Evolutionary conservation across 169 alveolate genomes (phyloP).

Genomic region (Plasmodium reichenowi): DNA sequence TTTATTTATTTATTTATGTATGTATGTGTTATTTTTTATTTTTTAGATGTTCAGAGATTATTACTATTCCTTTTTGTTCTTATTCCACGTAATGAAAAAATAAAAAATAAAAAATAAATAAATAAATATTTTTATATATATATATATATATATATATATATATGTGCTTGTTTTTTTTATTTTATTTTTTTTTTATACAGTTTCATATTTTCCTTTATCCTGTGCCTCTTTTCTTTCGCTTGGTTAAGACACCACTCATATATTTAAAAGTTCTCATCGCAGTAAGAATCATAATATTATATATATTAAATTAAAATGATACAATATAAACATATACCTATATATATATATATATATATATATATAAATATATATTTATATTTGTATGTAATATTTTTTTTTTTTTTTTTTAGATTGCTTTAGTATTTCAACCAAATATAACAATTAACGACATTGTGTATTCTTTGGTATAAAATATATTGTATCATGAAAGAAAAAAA

Average conservation of each 20-base stretch:
- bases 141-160: neutral
- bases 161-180: neutral
- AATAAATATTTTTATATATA: too few species aligned
- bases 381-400: neutral
- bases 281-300: conserved; percentile 1
- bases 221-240: conserved; percentile 55
- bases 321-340: neutral
- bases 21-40: neutral
- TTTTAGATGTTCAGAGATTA: conserved; percentile 51
- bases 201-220: conserved; percentile 64
- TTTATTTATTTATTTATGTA: neutral
- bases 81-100: conserved; percentile 33
- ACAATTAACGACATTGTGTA: conserved; percentile 51
- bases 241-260: conserved; percentile 57
- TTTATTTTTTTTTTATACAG: conserved; percentile 12
- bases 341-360: neutral
- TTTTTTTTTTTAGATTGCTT: conserved; percentile 44
- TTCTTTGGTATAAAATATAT: conserved; percentile 29
- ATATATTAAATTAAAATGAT: neutral
- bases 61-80: conserved; percentile 52
- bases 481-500: neutral
- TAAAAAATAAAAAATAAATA: neutral
- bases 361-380: neutral
- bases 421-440: conserved; percentile 58
- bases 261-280: conserved; percentile 49